phyloP scores from a whole-genome alignment of 2,329 filamentous ascomycete genomes.

The Ascochyta rabiei region DNA sequence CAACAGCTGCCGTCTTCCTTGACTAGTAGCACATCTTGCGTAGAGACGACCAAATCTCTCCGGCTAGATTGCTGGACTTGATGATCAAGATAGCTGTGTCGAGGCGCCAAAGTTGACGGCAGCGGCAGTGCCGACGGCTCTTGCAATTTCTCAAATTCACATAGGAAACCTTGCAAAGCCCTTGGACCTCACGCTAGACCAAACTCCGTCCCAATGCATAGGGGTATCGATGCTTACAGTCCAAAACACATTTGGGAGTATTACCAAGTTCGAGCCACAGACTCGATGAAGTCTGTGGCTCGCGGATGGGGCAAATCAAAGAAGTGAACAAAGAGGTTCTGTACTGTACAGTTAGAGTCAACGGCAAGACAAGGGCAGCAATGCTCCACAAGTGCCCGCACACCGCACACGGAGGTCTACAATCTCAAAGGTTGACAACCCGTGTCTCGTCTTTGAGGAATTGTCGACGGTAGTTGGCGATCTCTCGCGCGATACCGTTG shows the following conservation, averaged over 20 bases:
- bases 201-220: conserved; percentile 26
- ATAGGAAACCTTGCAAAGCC: conserved; percentile 6
- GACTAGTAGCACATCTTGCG: background rate
- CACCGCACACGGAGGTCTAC: conserved; percentile 2
- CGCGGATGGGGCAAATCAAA: background rate
- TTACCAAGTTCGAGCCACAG: conserved; percentile 4
- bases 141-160: conserved; percentile 9
- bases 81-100: background rate
- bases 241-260: conserved; percentile 16
- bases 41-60: conserved; percentile 15
- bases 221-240: conserved; percentile 36
- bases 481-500: conserved; percentile 47
- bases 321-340: conserved; percentile 4
- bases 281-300: background rate
- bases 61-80: background rate
- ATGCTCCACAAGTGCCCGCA: background rate
- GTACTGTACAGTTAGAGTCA: conserved; percentile 17
- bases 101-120: background rate
- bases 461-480: conserved; percentile 47
- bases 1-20: background rate
- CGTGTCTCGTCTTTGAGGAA: conserved; percentile 50
- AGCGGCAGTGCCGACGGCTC: background rate
- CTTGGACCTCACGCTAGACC: conserved; percentile 5
- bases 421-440: conserved; percentile 45
- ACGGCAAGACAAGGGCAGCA: conserved; percentile 2